Base-by-base conservation (phyloP, 2,329 filamentous ascomycete genomes). In the Ceratocystis colombiana region DNA sequence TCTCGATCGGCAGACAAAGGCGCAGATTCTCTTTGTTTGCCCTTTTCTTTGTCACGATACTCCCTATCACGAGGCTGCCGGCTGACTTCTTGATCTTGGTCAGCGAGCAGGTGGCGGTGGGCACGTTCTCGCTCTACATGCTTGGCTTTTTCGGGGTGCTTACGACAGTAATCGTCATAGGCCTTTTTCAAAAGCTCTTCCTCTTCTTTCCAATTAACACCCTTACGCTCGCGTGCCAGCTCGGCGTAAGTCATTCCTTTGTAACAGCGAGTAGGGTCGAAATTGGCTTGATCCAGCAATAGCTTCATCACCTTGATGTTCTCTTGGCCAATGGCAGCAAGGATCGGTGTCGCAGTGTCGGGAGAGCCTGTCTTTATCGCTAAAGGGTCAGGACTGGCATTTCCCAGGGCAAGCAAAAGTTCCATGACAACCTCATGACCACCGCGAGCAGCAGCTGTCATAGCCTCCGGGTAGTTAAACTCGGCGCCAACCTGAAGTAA, bases 121-220 rank as follows among this genome's bases (percentile, higher is more conserved):
- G 28, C 3, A 6, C 76, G 76, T 37, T 71, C 75, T 1, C 76
- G 76, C 41, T 71, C 75, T 1, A 83, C 81, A 22, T 82, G 82
- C 67, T 80, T 82, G 2, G 74, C 75, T 70, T 82, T 84, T 20
- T 74, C 70, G 12, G 72, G 71, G 22, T 79, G 78, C 69, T 80
- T 82, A 62, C 80, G 78, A 1, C 80, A 83, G 70, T 83, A 84
- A 37, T 83, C 82, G 67, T 91, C 87, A 70, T 86, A 91, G 2
- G 88, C 84, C 48, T 86, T 82, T 73, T 92, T 92, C 62, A 99
- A 76, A 66, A 95, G 78, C 55, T 90, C 84, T 69, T 88, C 86
- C 74, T 99, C 94, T 69, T 93, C 86, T 73, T 93, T 87, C 90
- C 92, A 96, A 68, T 90, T 88, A 6, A 92, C 89, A 0, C 94